Conservation (phyloP, 768 basidiomycete species). For the Lentinus tigrinus region DNA sequence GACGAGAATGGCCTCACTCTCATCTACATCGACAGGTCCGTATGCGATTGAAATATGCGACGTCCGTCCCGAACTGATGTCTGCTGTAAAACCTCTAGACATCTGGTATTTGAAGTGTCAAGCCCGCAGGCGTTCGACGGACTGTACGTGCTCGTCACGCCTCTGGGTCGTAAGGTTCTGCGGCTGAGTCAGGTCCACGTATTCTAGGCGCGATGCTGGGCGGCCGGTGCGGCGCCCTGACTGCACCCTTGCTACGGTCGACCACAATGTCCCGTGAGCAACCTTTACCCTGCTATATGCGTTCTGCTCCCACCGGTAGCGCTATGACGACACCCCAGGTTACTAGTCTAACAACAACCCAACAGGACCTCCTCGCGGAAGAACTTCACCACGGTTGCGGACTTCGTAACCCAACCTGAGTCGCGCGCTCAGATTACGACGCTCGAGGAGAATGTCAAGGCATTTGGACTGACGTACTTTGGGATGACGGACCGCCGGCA, state of each 20-base stretch:
- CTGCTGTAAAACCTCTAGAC: constrained; percentile 31
- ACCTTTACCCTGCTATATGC: no score
- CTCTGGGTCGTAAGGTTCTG: neutral
- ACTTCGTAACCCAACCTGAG: constrained; percentile 58
- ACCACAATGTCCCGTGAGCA: constrained; percentile 57
- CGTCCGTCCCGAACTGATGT: neutral
- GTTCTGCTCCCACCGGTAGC: no score
- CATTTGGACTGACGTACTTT: constrained; percentile 66
- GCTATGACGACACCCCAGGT: no score
- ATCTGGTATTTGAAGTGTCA: constrained; percentile 64
- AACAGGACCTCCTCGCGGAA: constrained; percentile 48
- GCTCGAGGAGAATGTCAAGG: constrained; percentile 64
- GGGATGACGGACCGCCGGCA: constrained; percentile 64
- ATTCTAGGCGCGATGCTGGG: constrained; percentile 43
- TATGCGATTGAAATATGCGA: neutral
- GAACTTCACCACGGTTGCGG: constrained; percentile 45
- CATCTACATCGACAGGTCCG: constrained; percentile 63
- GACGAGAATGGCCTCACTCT: constrained; percentile 78
- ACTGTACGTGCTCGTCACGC: constrained; percentile 32
- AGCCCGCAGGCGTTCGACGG: constrained; percentile 64
- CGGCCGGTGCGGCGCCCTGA: constrained; percentile 59
- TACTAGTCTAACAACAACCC: neutral
- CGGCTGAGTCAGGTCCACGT: neutral
- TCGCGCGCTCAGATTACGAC: constrained; percentile 56
- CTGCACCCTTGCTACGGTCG: constrained; percentile 62